Evolutionary conservation across 1,139 yeast genomes (phyloP), one percentile per base, ranked within the genome.

Genomic region (Komagataea norvegica): DNA sequence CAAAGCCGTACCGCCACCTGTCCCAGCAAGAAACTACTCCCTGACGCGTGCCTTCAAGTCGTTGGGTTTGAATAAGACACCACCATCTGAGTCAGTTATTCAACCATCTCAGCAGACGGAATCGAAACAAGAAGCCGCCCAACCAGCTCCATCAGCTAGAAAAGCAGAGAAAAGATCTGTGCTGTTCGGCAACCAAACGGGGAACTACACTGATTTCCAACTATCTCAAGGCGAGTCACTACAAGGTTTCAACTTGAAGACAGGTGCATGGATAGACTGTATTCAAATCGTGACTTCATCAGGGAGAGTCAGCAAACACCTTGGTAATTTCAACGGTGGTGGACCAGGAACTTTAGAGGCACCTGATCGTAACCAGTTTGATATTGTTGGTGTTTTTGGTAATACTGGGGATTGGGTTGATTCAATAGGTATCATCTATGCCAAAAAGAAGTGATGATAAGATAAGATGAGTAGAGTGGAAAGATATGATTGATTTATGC

Each of bases 181-280:
- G 1, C 45, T 75, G 22, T 68, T 83, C 41, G 97, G 97, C 9
- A 77, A 77, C 25, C 68, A 70, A 37, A 85, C 79, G 4, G 65
- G 67, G 2, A 64, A 68, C 33, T 79, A 70, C 41, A 58, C 79
- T 1, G 93, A 83, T 37, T 72, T 82, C 43, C 57, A 55, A 2
- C 54, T 89, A 8, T 62, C 64, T 3, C 60, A 59, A 0, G 85
- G 77, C 25, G 96, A 89, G 54, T 47, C 50, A 9, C 64, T 91
- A 8, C 56, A 67, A 4, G 82, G 80, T 28, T 66, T 88, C 41
- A 69, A 71, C 38, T 64, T 87, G 32, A 69, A 95, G 45, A 68
- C 78, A 36, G 97, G 97, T 6, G 79, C 73, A 2, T 91, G 97
- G 96, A 67, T 91, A 13, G 97, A 91, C 64, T 95, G 83, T 1